A percentile compares a stretch with the other conserved stretches of the same genome.
Conservation (phyloP, 2,329 filamentous ascomycete species). For the Decorospora gaudefroyi region DNA sequence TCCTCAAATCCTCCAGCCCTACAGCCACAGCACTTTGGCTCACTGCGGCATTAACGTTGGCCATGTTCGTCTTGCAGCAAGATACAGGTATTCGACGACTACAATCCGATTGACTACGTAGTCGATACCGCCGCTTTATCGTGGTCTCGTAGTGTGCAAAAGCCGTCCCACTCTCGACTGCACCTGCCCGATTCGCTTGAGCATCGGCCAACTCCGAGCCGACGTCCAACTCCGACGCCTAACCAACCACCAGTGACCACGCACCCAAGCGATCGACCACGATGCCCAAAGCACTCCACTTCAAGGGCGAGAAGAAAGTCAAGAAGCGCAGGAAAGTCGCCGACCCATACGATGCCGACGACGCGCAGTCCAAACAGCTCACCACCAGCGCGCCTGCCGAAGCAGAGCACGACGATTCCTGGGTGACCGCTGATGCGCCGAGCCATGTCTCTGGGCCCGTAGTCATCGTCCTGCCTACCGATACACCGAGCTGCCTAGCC, state of each 20-base stretch:
- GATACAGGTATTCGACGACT: conserved; percentile 1
- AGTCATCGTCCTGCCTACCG: conserved; percentile 78
- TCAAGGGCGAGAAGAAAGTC: conserved; percentile 96
- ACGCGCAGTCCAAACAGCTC: conserved; percentile 41
- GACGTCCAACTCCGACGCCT: conserved; percentile 19
- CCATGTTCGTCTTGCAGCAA: conserved; percentile 14
- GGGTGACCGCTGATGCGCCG: conserved; percentile 80
- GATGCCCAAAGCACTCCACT: conserved; percentile 88
- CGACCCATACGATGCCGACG: conserved; percentile 54
- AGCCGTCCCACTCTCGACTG: conserved; percentile 14
- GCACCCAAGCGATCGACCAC: no score
- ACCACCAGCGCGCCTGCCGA: conserved; percentile 45
- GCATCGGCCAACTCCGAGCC: conserved; percentile 31
- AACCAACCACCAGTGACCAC: conserved; percentile 13
- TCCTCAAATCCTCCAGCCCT: conserved; percentile 49
- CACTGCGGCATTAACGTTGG: conserved; percentile 27
- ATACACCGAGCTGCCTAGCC: conserved; percentile 73
- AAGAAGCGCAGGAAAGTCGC: conserved; percentile 85
- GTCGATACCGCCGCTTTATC: conserved; percentile 22
- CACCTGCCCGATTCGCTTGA: conserved; percentile 39
- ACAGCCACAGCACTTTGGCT: conserved; percentile 41
- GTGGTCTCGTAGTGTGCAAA: conserved; percentile 11
- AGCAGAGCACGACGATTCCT: conserved; percentile 75
- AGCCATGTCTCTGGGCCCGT: conserved; percentile 80
- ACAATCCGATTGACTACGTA: conserved; percentile 1